phyloP scores from a whole-genome alignment of 768 basidiomycete genomes.

The Holtermanniella nyarrowii region DNA sequence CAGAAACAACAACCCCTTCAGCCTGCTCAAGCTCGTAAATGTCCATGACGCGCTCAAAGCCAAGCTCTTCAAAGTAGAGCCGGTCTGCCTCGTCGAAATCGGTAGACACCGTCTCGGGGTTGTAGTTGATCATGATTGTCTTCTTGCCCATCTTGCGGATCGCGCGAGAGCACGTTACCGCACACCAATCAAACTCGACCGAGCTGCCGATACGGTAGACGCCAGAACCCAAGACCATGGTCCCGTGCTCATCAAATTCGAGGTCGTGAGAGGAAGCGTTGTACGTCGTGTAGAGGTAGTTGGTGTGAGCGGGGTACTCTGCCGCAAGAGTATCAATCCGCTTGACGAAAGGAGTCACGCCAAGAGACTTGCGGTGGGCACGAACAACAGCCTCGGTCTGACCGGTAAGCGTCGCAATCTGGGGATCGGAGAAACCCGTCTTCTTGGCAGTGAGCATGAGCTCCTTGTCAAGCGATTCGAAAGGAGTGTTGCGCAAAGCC shows the following conservation, averaged over 20 bases:
- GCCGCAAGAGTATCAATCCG: conserved; percentile 98
- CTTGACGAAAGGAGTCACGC: conserved; percentile 94
- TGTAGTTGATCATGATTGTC: conserved; percentile 99
- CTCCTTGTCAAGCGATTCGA: conserved; percentile 60
- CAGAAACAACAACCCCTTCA: conserved; percentile 87
- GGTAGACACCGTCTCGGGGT: conserved; percentile 97
- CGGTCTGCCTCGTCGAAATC: conserved; percentile 99
- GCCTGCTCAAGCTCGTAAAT: conserved; percentile 94
- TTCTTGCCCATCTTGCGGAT: conserved; percentile 83
- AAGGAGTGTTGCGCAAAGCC: conserved; percentile 57
- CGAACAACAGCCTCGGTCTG: conserved; percentile 70
- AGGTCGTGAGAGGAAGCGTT: conserved; percentile 94
- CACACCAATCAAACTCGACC: conserved; percentile 99
- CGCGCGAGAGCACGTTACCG: conserved; percentile 93
- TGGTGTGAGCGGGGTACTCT: conserved; percentile 96
- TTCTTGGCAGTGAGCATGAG: conserved; percentile 79
- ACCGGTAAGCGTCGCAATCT: conserved; percentile 72
- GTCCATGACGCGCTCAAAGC: conserved; percentile 98
- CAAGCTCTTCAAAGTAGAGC: conserved; percentile 95
- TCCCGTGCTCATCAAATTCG: conserved; percentile 88
- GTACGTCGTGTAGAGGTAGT: conserved; percentile 99
- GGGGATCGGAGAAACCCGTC: conserved; percentile 89
- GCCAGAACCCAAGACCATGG: conserved; percentile 97
- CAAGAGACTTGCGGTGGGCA: conserved; percentile 69
- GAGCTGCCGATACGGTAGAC: conserved; percentile 97